Evolutionary conservation across 768 basidiomycete species (phyloP).

Genomic region (Boletus insuetus): DNA sequence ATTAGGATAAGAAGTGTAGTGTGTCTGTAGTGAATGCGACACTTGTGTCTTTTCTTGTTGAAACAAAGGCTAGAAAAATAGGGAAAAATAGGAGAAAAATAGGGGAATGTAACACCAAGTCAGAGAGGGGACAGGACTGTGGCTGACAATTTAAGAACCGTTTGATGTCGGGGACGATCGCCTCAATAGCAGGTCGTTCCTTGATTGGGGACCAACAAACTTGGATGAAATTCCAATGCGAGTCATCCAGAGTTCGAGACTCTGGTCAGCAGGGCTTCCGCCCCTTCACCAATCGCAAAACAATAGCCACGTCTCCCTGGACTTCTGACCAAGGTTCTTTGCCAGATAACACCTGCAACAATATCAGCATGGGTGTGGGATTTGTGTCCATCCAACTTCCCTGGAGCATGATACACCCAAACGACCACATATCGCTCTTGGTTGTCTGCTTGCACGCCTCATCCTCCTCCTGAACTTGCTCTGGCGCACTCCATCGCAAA

Average conservation of each 20-base stretch:
- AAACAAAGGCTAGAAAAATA: too few relatives aligned
- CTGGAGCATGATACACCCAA: conserved; percentile 31
- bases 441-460: too few relatives aligned
- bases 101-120: too few relatives aligned
- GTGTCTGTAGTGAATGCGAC: too few relatives aligned
- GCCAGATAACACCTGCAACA: conserved; percentile 22
- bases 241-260: too few relatives aligned
- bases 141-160: neutral
- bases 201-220: too few relatives aligned
- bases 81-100: too few relatives aligned
- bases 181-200: neutral
- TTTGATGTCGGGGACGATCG: neutral
- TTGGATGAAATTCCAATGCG: too few relatives aligned
- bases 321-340: conserved; percentile 12
- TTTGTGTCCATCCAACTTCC: conserved; percentile 6
- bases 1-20: too few relatives aligned
- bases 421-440: conserved; percentile 18
- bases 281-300: conserved; percentile 4
- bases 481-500: neutral
- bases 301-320: neutral
- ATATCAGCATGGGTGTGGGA: neutral
- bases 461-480: neutral
- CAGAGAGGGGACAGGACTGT: too few relatives aligned
- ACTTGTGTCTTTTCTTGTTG: too few relatives aligned
- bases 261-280: conserved; percentile 1